A percentile compares a stretch with the other conserved stretches of the same genome.
Evolutionary conservation across 192 early-diverging fungal species (phyloP).

Genomic region (Lunasporangiospora selenospora): DNA sequence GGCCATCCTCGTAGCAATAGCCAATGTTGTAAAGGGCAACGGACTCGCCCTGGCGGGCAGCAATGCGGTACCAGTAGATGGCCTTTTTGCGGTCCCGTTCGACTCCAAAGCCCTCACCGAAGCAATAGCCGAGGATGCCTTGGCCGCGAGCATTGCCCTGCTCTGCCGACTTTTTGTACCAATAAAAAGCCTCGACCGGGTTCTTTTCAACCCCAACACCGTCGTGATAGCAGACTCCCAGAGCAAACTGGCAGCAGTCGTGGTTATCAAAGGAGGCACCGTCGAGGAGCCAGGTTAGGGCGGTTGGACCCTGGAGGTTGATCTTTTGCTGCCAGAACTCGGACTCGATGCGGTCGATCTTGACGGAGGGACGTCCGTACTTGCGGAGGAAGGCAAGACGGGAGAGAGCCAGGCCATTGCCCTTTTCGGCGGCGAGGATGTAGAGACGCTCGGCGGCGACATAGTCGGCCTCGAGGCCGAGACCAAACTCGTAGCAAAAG

Average conservation of each 20-base stretch:
- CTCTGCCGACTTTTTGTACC: conserved; percentile 71
- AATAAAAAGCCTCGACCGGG: conserved; percentile 71
- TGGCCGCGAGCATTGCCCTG: conserved; percentile 67
- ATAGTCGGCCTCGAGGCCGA: conserved; percentile 70
- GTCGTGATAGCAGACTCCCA: conserved; percentile 83
- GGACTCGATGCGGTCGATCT: conserved; percentile 82
- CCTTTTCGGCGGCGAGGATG: conserved; percentile 63
- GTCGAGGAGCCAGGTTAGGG: conserved; percentile 67
- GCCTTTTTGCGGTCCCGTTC: conserved; percentile 71
- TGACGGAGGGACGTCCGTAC: conserved; percentile 80
- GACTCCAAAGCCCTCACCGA: conserved; percentile 79
- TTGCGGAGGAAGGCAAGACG: conserved; percentile 79
- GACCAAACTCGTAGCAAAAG: conserved; percentile 88
- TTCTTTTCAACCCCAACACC: conserved; percentile 76
- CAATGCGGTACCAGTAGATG: conserved; percentile 69
- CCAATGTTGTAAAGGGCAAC: conserved; percentile 71
- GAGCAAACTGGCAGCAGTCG: conserved; percentile 68
- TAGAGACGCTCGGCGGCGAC: conserved; percentile 71
- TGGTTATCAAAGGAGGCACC: conserved; percentile 64
- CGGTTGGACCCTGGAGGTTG: conserved; percentile 56
- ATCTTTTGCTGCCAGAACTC: conserved; percentile 77
- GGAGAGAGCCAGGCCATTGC: conserved; percentile 69
- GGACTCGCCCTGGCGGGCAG: conserved; percentile 65
- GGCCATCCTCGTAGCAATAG: conserved; percentile 70
- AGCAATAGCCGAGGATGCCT: conserved; percentile 84